Evolutionary conservation across 257 asterid genomes (phyloP).

Genomic region (Nicotiana noctiflora): DNA sequence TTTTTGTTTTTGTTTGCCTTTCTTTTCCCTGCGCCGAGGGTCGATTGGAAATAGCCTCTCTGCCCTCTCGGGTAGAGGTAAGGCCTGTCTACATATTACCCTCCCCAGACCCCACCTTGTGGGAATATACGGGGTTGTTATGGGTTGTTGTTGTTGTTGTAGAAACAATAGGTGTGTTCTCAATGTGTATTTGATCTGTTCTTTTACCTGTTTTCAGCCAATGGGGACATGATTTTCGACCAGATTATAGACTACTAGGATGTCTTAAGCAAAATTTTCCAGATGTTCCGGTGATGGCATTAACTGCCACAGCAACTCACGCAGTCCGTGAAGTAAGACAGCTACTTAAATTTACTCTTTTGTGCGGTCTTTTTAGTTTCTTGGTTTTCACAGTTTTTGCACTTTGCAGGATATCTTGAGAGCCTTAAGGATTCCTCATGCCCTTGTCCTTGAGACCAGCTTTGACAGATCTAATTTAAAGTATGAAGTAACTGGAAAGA

Average conservation of each 20-base stretch:
- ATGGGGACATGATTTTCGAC: conserved; percentile 99
- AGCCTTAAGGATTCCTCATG: conserved; percentile 70
- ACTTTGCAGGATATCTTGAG: conserved; percentile 64
- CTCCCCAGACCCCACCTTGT: too few relatives aligned
- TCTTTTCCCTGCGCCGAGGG: too few relatives aligned
- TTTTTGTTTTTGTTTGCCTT: too few relatives aligned
- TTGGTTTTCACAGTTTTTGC: conserved; percentile 13
- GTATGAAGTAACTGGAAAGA: conserved; percentile 76
- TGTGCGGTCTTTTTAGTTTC: not conserved
- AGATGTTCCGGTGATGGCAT: conserved; percentile 83
- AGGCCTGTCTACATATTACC: too few relatives aligned
- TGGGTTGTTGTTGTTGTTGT: too few relatives aligned
- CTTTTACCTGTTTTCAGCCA: conserved; percentile 52
- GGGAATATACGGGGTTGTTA: too few relatives aligned
- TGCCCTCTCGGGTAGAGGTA: too few relatives aligned
- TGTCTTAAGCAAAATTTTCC: conserved; percentile 95
- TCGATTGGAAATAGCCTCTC: too few relatives aligned
- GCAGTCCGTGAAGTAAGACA: conserved; percentile 72
- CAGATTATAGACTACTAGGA: conserved; percentile 85
- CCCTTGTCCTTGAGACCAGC: conserved; percentile 80
- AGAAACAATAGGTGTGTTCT: not conserved
- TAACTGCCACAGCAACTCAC: conserved; percentile 94
- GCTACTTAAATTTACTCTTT: conserved; percentile 3
- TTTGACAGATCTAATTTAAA: conserved; percentile 91
- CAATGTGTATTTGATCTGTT: not conserved